Evolutionary conservation across 768 basidiomycete species (phyloP).

Genomic region (Suillus fuscotomentosus): DNA sequence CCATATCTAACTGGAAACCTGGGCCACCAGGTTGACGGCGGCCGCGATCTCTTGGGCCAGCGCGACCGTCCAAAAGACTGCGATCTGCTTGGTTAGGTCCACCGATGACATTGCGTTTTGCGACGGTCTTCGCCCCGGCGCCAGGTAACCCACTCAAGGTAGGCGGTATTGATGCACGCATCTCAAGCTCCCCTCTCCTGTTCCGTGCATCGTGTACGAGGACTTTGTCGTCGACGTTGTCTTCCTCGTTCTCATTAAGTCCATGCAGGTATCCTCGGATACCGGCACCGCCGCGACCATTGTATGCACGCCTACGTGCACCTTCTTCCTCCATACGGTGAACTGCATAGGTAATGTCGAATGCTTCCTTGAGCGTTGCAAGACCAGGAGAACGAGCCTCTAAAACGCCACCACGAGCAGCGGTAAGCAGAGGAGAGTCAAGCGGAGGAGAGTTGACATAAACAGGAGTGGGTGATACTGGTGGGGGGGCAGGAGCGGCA

Average conservation of each 20-base stretch:
- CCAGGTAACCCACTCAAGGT: conserved; percentile 2
- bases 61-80: conserved; percentile 56
- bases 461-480: conserved; percentile 62
- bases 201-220: conserved; percentile 49
- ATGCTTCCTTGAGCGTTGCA: conserved; percentile 93
- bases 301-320: conserved; percentile 78
- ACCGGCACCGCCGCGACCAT: conserved; percentile 77
- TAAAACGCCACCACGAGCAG: conserved; percentile 68
- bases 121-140: conserved; percentile 11
- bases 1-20: conserved; percentile 83
- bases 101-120: conserved; percentile 11
- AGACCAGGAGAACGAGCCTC: conserved; percentile 91
- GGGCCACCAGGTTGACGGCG: conserved; percentile 25
- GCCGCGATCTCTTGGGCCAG: conserved; percentile 66
- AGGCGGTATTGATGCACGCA: background rate
- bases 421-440: conserved; percentile 89
- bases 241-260: conserved; percentile 94
- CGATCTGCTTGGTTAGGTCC: conserved; percentile 18
- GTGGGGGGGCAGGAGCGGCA: conserved; percentile 56
- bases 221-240: conserved; percentile 45
- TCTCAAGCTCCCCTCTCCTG: conserved; percentile 35
- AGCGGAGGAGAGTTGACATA: conserved; percentile 47
- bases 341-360: conserved; percentile 98
- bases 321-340: conserved; percentile 99
- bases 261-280: conserved; percentile 74